Percentiles rank a stretch among this genome's conserved stretches.
phyloP scores from a whole-genome alignment of 495 filamentous ascomycete species.

The Daldinia childiae region DNA sequence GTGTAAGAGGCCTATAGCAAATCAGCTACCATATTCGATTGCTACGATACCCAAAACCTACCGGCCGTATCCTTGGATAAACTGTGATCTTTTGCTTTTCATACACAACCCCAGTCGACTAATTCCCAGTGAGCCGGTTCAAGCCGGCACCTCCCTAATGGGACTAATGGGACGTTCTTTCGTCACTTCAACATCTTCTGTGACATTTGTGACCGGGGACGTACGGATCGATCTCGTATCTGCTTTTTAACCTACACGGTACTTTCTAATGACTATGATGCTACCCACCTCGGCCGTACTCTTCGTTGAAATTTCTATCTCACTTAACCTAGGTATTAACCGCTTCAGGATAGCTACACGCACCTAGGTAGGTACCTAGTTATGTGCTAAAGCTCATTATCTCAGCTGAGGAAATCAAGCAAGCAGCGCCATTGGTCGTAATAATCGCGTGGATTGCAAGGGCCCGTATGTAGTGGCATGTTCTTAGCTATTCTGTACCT shows the following conservation, averaged over 20 bases:
- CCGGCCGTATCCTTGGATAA: not conserved
- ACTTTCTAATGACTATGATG: not conserved
- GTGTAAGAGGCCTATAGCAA: not conserved
- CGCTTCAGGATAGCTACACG: no score
- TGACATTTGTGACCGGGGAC: not conserved
- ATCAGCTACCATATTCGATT: not conserved
- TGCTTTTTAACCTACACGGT: not conserved
- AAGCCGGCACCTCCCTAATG: conserved; percentile 14
- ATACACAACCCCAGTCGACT: not conserved
- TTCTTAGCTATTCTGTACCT: no score
- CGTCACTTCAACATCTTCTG: not conserved
- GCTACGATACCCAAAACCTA: not conserved
- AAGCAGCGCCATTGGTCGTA: no score
- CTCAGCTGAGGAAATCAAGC: no score
- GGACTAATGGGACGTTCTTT: conserved; percentile 23
- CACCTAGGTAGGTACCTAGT: no score
- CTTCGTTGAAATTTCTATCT: not conserved
- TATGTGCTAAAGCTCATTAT: no score
- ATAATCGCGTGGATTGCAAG: no score
- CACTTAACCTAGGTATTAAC: no score
- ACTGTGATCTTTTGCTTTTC: not conserved
- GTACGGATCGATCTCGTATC: conserved; percentile 11
- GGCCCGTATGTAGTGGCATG: no score
- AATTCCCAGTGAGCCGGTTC: conserved; percentile 5
- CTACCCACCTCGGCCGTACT: not conserved